Base-by-base conservation (phyloP, 306 rosid species). In the Canavalia gladiata region DNA sequence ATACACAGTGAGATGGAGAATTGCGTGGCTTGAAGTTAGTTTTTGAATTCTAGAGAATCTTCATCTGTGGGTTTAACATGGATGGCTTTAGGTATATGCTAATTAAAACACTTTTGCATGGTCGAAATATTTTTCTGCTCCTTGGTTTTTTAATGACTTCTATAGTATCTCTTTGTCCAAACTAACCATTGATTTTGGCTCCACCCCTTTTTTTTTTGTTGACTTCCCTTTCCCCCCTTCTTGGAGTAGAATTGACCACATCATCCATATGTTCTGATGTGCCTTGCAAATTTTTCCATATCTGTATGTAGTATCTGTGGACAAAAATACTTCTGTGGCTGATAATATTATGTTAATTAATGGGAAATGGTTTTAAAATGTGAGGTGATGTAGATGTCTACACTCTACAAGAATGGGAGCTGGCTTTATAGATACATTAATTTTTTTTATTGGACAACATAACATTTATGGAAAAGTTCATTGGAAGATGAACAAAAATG, bases 401-500 rank as follows among this genome's bases (percentile, higher is more conserved):
- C 13, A 28, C 37, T 13, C 34, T 6, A 8, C 37, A 57, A 28
- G 64, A 29, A 2, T 56, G 11, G 11, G 64, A 29, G 64, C 5
- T 57, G 35, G 37, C 34, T 57, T 29, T 8, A 1, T 28, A 2
- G 6, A 8, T 29, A 29, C 64, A 28, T 57, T 57, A 8, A 29
- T 57, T 57, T 49, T 6, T 56, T 30, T 57, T 7, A 57, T 57
- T 2, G 69, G 29, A 35, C 60, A 60, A 1, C 25, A 31, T 33
- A 34, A 13, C 31, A 31, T 45, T 6, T 13, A 47, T 31, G 49
- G 29, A 4, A 45, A 12, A 29, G 11, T 42, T 42, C 31, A 51
- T 43, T 58, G 79, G 45, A 57, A 43, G 43, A 12, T 58, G 68
- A 28, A 75, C 2, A 12, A 45, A 75, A 45, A 63, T 57, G 39